Percentiles rank a stretch among this genome's conserved stretches.
Conservation (phyloP, 495 filamentous ascomycete species). For the Lichina pygmaea region DNA sequence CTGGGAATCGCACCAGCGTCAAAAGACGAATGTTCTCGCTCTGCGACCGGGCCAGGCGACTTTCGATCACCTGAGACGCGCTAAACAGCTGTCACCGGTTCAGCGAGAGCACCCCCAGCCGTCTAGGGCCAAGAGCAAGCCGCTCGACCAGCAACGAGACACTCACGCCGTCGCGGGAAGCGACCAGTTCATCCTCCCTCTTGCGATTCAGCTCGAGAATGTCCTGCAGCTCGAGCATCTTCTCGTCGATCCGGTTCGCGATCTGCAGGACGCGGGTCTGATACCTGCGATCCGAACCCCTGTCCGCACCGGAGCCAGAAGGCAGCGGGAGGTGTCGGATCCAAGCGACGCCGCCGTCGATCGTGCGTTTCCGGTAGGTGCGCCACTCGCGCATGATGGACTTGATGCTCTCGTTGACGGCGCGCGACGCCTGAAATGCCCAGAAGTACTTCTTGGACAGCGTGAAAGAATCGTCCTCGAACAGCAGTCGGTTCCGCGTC, state of each 20-base stretch:
- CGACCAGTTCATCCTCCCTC: too few relatives aligned
- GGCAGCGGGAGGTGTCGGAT: background rate
- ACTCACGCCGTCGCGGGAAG: too few relatives aligned
- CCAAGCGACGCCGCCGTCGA: too few relatives aligned
- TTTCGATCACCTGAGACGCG: conserved; percentile 5
- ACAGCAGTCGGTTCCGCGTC: conserved; percentile 23
- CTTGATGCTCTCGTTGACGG: conserved; percentile 27
- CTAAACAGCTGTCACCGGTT: background rate
- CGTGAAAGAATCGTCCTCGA: conserved; percentile 26
- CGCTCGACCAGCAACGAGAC: too few relatives aligned
- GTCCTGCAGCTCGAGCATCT: too few relatives aligned
- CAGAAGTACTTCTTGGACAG: conserved; percentile 29
- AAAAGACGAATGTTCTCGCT: conserved; percentile 5
- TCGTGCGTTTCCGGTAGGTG: background rate
- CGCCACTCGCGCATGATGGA: conserved; percentile 18
- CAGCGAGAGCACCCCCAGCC: too few relatives aligned
- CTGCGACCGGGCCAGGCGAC: conserved; percentile 2
- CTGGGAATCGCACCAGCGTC: background rate
- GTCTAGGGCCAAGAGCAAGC: too few relatives aligned
- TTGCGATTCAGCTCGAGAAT: too few relatives aligned
- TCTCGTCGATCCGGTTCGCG: background rate
- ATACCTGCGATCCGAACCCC: background rate
- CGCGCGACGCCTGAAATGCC: conserved; percentile 25
- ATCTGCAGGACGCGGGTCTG: background rate
- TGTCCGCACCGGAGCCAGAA: background rate